Conservation (phyloP, 768 basidiomycete genomes). For the Agaricus bisporus region DNA sequence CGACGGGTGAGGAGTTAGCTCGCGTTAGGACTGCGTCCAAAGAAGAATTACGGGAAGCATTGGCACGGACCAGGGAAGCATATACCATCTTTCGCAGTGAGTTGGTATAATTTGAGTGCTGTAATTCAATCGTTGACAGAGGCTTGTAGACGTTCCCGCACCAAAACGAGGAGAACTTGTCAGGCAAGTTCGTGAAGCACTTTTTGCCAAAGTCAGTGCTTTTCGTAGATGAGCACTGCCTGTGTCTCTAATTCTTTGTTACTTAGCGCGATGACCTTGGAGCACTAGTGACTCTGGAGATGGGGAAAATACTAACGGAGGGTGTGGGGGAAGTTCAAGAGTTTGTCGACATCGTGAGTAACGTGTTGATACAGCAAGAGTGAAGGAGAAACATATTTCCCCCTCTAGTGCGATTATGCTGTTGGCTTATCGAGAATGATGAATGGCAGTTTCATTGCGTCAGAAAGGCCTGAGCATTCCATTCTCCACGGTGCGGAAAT, state of each 20-base stretch:
- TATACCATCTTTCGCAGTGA: conserved; percentile 57
- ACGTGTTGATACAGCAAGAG: not conserved
- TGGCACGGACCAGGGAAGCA: conserved; percentile 72
- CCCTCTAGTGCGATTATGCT: conserved; percentile 82
- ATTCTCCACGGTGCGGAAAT: conserved; percentile 71
- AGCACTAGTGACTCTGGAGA: conserved; percentile 78
- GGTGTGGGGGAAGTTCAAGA: conserved; percentile 93
- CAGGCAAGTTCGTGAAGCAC: conserved; percentile 79
- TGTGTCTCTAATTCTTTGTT: conserved; percentile 11
- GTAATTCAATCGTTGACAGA: not conserved
- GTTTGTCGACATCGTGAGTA: conserved; percentile 85
- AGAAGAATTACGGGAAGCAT: conserved; percentile 60
- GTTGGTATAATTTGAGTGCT: conserved; percentile 11
- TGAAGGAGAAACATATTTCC: conserved; percentile 6
- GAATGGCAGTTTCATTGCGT: conserved; percentile 83
- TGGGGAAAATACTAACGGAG: conserved; percentile 90
- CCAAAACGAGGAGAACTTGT: conserved; percentile 86
- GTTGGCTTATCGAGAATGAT: conserved; percentile 91
- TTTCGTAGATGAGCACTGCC: not conserved
- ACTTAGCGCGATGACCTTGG: conserved; percentile 65
- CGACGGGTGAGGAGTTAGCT: conserved; percentile 82
- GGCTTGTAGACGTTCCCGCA: conserved; percentile 54
- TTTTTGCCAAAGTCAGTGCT: conserved; percentile 61
- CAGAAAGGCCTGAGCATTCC: conserved; percentile 85
- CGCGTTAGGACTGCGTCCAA: conserved; percentile 68